These are phyloP conservation scores for Huntiella bhutanensis DNA, from an alignment of 2,329 filamentous ascomycete genomes.

Conservation along the genomic window DNA sequence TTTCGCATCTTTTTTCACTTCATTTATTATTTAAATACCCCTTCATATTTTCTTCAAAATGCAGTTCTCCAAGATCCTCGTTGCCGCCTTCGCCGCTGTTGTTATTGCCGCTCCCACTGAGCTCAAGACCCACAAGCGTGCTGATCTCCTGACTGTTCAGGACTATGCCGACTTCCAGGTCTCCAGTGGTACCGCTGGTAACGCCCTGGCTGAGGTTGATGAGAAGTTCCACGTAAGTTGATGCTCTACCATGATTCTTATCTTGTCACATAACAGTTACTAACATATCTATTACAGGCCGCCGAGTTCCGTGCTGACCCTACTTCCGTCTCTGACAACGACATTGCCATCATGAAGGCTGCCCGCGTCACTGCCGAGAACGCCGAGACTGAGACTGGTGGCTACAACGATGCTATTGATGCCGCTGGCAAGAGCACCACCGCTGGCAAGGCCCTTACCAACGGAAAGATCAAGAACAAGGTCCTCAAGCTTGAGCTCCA, in stretches of 20 bases:
- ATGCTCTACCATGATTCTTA: too few relatives aligned
- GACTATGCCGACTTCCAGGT: constrained; percentile 27
- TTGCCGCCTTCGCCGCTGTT: constrained; percentile 21
- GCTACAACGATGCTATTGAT: constrained; percentile 34
- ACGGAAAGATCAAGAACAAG: constrained; percentile 40
- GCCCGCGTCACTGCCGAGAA: constrained; percentile 31
- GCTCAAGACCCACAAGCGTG: constrained; percentile 15
- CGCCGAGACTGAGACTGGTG: constrained; percentile 28
- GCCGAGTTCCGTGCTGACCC: constrained; percentile 21
- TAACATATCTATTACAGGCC: constrained; percentile 18
- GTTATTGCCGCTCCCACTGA: constrained; percentile 20
- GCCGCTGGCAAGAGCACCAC: constrained; percentile 22
- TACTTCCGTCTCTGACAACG: constrained; percentile 25
- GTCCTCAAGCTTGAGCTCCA: constrained; percentile 37
- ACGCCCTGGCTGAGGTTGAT: constrained; percentile 33
- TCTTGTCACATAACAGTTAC: neutral
- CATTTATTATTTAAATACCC: constrained; percentile 3
- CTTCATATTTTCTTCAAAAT: constrained; percentile 16
- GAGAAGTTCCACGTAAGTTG: constrained; percentile 31
- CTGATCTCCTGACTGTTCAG: constrained; percentile 17
- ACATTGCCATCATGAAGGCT: constrained; percentile 30
- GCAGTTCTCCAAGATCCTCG: constrained; percentile 21
- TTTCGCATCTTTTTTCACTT: neutral
- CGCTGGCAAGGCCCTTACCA: constrained; percentile 27
- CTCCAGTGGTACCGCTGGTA: constrained; percentile 30